A percentile compares a stretch with the other conserved stretches of the same genome.
phyloP scores from a whole-genome alignment of 2,329 filamentous ascomycete genomes.

The Neoscytalidium dimidiatum region DNA sequence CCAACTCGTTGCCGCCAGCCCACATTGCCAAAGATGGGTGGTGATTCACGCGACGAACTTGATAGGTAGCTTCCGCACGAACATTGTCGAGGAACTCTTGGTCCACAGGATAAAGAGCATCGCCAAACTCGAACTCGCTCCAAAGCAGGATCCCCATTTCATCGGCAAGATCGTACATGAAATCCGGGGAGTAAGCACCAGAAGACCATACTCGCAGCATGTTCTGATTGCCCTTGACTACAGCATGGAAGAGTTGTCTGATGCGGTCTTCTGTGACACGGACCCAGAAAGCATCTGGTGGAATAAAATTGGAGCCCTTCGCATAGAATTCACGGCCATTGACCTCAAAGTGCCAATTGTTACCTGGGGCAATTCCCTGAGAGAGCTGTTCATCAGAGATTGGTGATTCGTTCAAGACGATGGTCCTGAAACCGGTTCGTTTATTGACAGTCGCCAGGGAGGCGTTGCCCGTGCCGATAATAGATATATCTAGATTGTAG shows the following conservation, averaged over 20 bases:
- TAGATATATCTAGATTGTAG: constrained; percentile 56
- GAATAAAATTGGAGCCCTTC: constrained; percentile 65
- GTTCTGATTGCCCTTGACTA: constrained; percentile 62
- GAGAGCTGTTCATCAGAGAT: constrained; percentile 57
- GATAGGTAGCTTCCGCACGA: constrained; percentile 58
- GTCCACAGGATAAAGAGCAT: constrained; percentile 60
- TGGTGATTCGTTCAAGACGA: constrained; percentile 58
- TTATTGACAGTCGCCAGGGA: constrained; percentile 52
- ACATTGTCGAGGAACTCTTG: constrained; percentile 58
- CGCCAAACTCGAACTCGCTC: constrained; percentile 65
- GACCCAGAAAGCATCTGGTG: constrained; percentile 64
- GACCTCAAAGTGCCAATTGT: constrained; percentile 66
- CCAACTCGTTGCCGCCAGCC: constrained; percentile 58
- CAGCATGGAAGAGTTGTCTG: constrained; percentile 55
- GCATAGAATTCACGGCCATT: constrained; percentile 66
- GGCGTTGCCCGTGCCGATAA: constrained; percentile 41
- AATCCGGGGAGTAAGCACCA: constrained; percentile 62
- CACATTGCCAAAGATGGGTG: constrained; percentile 50
- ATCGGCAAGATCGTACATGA: constrained; percentile 64
- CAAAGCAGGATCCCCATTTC: constrained; percentile 62
- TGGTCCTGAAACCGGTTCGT: constrained; percentile 62
- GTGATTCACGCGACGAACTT: constrained; percentile 63
- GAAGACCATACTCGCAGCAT: constrained; percentile 66
- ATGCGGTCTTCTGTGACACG: constrained; percentile 58
- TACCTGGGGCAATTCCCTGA: constrained; percentile 57